A percentile compares a stretch with the other conserved stretches of the same genome.
Conservation (phyloP, 805 yeast species). For the Lachancea kluyveri region DNA sequence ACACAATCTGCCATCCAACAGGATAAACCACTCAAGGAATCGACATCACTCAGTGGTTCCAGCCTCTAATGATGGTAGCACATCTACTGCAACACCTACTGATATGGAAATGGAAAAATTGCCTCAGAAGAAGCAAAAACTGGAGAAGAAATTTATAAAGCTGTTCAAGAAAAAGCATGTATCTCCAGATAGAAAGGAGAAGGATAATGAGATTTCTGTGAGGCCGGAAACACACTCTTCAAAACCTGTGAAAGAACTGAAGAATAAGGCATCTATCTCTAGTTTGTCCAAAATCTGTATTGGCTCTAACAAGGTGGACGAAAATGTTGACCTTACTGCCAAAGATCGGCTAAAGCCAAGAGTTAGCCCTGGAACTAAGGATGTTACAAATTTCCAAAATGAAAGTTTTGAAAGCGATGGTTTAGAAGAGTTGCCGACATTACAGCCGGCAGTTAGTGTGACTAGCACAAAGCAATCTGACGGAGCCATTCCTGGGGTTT, state of each 20-base stretch:
- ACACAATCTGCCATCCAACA: slow-evolving; percentile 2
- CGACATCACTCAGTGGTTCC: slow-evolving; percentile 3
- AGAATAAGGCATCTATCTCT: slow-evolving; percentile 10
- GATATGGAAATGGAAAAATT: no score
- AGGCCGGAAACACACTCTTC: not conserved
- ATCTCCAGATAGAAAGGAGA: slow-evolving; percentile 13
- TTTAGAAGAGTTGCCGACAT: no score
- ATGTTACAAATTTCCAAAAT: no score
- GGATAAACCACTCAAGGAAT: slow-evolving; percentile 9
- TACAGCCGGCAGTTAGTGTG: slow-evolving; percentile 15
- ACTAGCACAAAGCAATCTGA: slow-evolving; percentile 11
- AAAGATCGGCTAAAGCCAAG: slow-evolving; percentile 5
- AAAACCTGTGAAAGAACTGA: slow-evolving; percentile 3
- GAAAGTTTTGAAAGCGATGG: no score
- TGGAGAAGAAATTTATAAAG: slow-evolving; percentile 24
- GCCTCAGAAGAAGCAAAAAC: slow-evolving; percentile 12
- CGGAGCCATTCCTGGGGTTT: no score
- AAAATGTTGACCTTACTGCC: slow-evolving; percentile 11
- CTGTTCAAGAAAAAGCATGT: slow-evolving; percentile 16
- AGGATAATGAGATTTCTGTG: slow-evolving; percentile 3
- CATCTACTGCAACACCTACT: not conserved
- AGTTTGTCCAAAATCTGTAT: slow-evolving; percentile 10
- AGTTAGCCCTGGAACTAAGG: not conserved
- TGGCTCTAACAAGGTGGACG: slow-evolving; percentile 7
- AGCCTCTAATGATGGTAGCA: not conserved